Percentiles rank a stretch among this genome's conserved stretches.
Evolutionary conservation across 2,329 filamentous ascomycete species (phyloP).

Genomic region (Aspergillus fumigatiaffinis): DNA sequence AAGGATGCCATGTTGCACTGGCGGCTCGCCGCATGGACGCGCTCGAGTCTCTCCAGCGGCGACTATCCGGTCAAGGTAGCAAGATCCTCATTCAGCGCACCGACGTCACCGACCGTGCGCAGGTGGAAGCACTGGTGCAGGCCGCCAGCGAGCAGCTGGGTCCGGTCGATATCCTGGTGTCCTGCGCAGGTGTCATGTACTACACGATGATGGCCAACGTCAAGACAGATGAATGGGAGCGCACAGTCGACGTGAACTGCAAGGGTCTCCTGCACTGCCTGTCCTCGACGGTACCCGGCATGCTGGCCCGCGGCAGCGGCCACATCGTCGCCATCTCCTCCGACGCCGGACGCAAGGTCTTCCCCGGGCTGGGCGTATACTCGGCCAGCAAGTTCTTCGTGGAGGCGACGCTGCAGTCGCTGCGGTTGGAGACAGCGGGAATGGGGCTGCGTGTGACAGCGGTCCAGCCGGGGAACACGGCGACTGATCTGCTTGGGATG

Average conservation of each 20-base stretch:
- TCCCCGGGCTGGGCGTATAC: constrained; percentile 77
- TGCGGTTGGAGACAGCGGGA: constrained; percentile 72
- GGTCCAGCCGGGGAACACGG: constrained; percentile 73
- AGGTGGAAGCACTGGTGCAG: constrained; percentile 64
- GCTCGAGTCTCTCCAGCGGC: constrained; percentile 63
- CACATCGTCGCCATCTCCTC: constrained; percentile 80
- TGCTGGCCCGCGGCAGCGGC: constrained; percentile 65
- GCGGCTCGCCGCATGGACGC: constrained; percentile 67
- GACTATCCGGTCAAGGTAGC: constrained; percentile 54
- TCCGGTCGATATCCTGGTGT: constrained; percentile 72
- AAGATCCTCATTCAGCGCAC: constrained; percentile 67
- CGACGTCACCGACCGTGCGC: constrained; percentile 63
- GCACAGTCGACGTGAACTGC: constrained; percentile 81
- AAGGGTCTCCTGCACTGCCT: constrained; percentile 74
- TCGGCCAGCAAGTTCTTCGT: constrained; percentile 83
- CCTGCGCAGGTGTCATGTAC: constrained; percentile 82
- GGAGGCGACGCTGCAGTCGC: constrained; percentile 70
- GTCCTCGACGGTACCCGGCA: constrained; percentile 63
- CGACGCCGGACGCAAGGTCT: constrained; percentile 76
- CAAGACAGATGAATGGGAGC: constrained; percentile 72
- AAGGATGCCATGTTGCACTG: constrained; percentile 69
- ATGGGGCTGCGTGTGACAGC: constrained; percentile 68
- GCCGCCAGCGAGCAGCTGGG: constrained; percentile 61
- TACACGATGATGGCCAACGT: constrained; percentile 81
- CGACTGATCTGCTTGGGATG: constrained; percentile 69